Evolutionary conservation across 2,329 filamentous ascomycete genomes (phyloP), one percentile per base, ranked within the genome.

Genomic region (Pseudocercospora crystallina): DNA sequence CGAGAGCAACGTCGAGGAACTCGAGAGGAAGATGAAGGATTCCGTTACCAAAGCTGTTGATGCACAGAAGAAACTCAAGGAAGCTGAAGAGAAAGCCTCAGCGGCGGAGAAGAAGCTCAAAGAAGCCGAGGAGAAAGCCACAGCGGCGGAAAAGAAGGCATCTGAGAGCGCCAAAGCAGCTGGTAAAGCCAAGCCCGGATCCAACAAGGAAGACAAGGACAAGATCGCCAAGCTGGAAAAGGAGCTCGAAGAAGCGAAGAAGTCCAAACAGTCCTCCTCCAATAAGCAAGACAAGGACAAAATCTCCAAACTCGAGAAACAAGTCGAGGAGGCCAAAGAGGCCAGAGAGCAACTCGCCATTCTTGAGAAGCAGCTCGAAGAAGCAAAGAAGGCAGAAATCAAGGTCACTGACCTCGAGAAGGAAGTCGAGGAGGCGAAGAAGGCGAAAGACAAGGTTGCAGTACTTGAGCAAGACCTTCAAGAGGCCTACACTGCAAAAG

Each of bases 191-290:
- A 53, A 43, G 38, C 45, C 46, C 7, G 47, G 35, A 3, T 30
- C 43, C 13, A 53, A 46, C 37, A 49, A 53, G 17, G 51, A 47
- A 33, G 51, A 53, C 33, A 52, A 49, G 34, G 49, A 43, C 20
- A 49, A 53, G 35, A 55, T 49, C 31, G 36, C 48, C 31, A 51
- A 57, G 43, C 36, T 49, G 8, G 45, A 54, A 37, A 49, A 55
- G 32, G 49, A 54, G n/a, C 32, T 53, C 31, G 35, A 50, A 13
- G 51, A 50, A 14, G 44, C 58, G 2, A 48, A 42, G 33, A 53
- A 53, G 20, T 33, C 42, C 13, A 43, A 50, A 17, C 37, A 32
- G 14, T 14, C 32, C 15, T 29, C 43, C 33, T n/a, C 34, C 12
- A 42, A n/a, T 26, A 44, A 37, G 20, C 26, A 35, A 26, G 47